Percentiles rank a stretch among this genome's conserved stretches.
These are phyloP conservation scores for Leishmania mexicana DNA, from an alignment of 208 protist species.

Conservation along the genomic window DNA sequence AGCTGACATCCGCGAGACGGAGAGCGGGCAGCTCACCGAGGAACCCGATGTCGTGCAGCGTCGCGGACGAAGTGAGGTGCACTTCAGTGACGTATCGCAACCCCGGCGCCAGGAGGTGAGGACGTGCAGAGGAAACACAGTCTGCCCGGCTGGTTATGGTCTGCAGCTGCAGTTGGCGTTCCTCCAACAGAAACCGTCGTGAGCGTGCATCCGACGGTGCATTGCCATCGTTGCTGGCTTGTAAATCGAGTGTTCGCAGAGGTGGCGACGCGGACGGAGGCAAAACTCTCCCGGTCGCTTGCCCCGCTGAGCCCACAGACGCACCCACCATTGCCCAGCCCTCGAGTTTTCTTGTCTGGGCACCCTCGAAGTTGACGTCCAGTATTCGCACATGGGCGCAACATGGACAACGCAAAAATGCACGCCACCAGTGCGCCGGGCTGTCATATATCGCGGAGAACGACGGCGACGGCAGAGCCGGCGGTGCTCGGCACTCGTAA, in stretches of 20 bases:
- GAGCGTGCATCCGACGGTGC: background rate
- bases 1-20: constrained; percentile 11
- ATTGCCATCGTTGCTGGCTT: background rate
- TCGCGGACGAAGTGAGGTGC: constrained; percentile 2
- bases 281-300: background rate
- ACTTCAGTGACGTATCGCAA: constrained; percentile 5
- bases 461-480: constrained; percentile 3
- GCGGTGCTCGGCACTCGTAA: constrained; percentile 9
- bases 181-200: background rate
- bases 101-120: background rate
- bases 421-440: background rate
- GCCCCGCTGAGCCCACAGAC: background rate
- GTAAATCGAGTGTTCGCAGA: background rate
- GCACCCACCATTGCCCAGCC: background rate
- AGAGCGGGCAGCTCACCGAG: constrained; percentile 11
- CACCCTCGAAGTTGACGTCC: constrained; percentile 17
- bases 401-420: background rate
- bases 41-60: constrained; percentile 7
- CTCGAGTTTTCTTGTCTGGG: background rate
- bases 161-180: background rate
- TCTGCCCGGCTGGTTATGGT: background rate
- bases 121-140: background rate
- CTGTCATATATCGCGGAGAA: background rate
- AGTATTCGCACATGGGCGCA: background rate
- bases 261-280: background rate